phyloP scores from a whole-genome alignment of 441 rosid genomes.

The Brassica hybrid region DNA sequence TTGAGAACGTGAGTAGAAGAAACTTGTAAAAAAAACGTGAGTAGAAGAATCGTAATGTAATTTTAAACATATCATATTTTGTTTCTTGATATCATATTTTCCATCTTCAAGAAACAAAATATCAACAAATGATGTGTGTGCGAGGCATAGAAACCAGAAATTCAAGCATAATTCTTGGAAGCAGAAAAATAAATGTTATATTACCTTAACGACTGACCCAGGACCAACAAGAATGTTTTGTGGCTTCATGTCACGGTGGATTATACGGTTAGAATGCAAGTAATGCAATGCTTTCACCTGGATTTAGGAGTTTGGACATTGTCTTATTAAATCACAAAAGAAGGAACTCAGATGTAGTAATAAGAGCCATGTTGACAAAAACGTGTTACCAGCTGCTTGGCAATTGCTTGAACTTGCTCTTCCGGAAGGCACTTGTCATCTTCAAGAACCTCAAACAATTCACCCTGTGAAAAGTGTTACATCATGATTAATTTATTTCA shows the following conservation, averaged over 20 bases:
- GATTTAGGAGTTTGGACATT: slow-evolving; percentile 20
- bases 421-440: slow-evolving; percentile 98
- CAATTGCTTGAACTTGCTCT: slow-evolving; percentile 98
- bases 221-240: slow-evolving; percentile 98
- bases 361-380: slow-evolving; percentile 10
- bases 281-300: slow-evolving; percentile 96
- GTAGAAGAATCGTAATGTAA: slow-evolving; percentile 3
- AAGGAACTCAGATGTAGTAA: not conserved
- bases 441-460: slow-evolving; percentile 93
- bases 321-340: slow-evolving; percentile 21
- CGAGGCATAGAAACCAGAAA: not conserved
- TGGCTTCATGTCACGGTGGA: slow-evolving; percentile 99
- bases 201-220: slow-evolving; percentile 93
- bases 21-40: not conserved
- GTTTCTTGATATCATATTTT: slow-evolving; percentile 5
- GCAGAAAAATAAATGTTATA: slow-evolving; percentile 27
- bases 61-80: too few species aligned
- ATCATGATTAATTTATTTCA: slow-evolving; percentile 24
- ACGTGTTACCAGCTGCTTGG: slow-evolving; percentile 84
- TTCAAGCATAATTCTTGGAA: slow-evolving; percentile 9
- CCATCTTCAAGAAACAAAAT: slow-evolving; percentile 5
- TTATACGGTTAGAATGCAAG: slow-evolving; percentile 96
- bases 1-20: not conserved
- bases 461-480: slow-evolving; percentile 64
- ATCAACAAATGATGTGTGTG: slow-evolving; percentile 5